Conservation (phyloP, 208 protist species). For the Crithidia acanthocephali region DNA sequence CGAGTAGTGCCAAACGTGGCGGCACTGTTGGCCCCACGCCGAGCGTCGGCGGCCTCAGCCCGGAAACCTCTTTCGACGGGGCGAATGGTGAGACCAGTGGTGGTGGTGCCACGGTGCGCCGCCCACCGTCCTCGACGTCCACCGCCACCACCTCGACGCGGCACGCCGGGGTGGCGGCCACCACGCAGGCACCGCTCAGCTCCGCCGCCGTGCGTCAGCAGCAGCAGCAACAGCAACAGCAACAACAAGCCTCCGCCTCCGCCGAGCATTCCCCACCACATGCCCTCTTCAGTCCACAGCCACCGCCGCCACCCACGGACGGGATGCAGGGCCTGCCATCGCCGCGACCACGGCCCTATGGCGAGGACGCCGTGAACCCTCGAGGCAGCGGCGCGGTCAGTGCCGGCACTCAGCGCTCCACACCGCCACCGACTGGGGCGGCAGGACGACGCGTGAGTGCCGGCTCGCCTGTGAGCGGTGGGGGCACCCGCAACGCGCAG, state of each 20-base stretch:
- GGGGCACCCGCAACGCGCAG: background rate
- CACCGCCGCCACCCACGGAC: background rate
- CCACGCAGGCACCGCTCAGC: constrained; percentile 8
- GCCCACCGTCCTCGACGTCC: background rate
- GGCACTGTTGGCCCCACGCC: background rate
- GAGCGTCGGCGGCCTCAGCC: background rate
- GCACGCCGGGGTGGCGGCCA: background rate
- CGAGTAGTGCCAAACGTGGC: too few relatives aligned
- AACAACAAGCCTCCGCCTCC: background rate
- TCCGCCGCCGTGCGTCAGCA: constrained; percentile 1
- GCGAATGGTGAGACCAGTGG: too few relatives aligned
- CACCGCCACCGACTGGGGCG: background rate
- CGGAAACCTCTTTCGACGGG: background rate
- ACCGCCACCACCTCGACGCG: background rate
- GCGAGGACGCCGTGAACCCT: background rate
- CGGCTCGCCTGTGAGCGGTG: background rate
- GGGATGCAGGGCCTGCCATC: background rate
- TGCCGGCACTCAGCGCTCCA: background rate
- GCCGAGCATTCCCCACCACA: background rate
- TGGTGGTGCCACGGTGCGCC: background rate
- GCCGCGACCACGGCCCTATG: background rate
- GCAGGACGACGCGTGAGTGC: constrained; percentile 1
- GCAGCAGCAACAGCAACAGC: constrained; percentile 10
- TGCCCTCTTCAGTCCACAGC: background rate
- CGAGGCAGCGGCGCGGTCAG: background rate